Evolutionary conservation across 2,329 filamentous ascomycete species (phyloP).

Genomic region (Sordariomycetes sp.): DNA sequence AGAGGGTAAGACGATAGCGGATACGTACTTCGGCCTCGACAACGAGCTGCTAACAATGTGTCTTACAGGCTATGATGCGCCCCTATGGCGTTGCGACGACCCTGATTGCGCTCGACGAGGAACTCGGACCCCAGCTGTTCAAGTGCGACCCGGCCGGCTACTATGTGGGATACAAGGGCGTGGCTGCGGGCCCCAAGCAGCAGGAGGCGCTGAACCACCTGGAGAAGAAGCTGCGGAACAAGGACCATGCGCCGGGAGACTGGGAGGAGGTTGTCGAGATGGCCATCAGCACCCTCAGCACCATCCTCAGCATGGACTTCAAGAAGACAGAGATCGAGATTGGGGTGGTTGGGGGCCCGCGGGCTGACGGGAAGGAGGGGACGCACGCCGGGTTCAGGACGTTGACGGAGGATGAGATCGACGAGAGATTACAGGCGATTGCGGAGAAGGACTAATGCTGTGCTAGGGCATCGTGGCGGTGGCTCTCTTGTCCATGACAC

Average conservation of each 20-base stretch:
- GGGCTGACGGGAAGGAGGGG: slow-evolving; percentile 71
- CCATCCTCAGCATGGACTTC: slow-evolving; percentile 96
- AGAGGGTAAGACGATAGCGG: slow-evolving; percentile 55
- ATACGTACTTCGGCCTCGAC: background rate
- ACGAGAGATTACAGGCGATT: slow-evolving; percentile 94
- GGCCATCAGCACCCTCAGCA: slow-evolving; percentile 90
- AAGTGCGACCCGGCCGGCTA: slow-evolving; percentile 98
- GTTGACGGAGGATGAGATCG: slow-evolving; percentile 94
- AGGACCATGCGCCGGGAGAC: slow-evolving; percentile 80
- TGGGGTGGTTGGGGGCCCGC: slow-evolving; percentile 87
- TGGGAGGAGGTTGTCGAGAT: slow-evolving; percentile 99
- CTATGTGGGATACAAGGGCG: slow-evolving; percentile 97
- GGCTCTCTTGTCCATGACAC: background rate
- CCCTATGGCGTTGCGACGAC: slow-evolving; percentile 93
- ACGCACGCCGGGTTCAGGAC: slow-evolving; percentile 72
- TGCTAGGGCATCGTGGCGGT: background rate
- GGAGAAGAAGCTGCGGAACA: slow-evolving; percentile 99
- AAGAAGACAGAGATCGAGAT: slow-evolving; percentile 99
- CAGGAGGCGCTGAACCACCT: slow-evolving; percentile 97
- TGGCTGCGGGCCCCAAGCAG: slow-evolving; percentile 92
- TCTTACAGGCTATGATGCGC: slow-evolving; percentile 79
- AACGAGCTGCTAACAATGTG: background rate
- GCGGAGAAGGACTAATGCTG: slow-evolving; percentile 84
- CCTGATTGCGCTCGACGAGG: slow-evolving; percentile 84
- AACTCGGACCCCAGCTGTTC: slow-evolving; percentile 89